Conservation (phyloP, 495 filamentous ascomycete genomes). For the Parathielavia appendiculata region DNA sequence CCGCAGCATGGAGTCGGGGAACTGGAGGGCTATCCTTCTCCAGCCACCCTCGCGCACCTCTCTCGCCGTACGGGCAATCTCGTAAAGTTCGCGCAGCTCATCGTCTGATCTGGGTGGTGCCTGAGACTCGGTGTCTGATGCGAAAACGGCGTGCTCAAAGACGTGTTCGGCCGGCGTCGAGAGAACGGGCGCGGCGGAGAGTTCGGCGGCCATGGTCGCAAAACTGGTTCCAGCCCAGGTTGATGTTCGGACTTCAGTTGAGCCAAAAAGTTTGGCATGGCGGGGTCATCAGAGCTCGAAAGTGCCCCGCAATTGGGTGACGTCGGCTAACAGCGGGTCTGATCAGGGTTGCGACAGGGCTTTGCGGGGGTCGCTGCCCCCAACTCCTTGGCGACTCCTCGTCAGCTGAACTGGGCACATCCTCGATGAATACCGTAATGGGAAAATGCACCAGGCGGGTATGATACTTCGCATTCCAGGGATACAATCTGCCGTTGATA, state of each 20-base stretch:
- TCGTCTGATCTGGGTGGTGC: conserved; percentile 53
- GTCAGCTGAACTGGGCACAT: too few species aligned
- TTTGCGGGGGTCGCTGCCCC: not conserved
- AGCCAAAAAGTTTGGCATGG: conserved; percentile 11
- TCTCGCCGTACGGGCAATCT: conserved; percentile 72
- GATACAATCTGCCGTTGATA: too few species aligned
- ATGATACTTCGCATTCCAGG: too few species aligned
- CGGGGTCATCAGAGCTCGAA: conserved; percentile 16
- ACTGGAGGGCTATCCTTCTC: conserved; percentile 79
- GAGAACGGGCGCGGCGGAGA: conserved; percentile 61
- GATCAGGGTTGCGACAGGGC: not conserved
- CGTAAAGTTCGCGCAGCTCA: conserved; percentile 73
- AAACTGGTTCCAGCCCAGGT: too few species aligned
- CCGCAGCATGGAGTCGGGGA: conserved; percentile 83
- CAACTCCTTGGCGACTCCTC: not conserved
- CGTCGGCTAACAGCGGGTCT: conserved; percentile 18
- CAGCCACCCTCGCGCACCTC: conserved; percentile 69
- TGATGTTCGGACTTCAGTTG: not conserved
- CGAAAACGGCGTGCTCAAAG: conserved; percentile 49
- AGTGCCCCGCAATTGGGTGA: conserved; percentile 23
- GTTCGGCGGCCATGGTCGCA: conserved; percentile 33
- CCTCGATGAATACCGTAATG: too few species aligned
- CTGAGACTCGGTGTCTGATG: conserved; percentile 34
- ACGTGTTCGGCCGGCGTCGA: conserved; percentile 83
- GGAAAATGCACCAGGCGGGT: too few species aligned